Conservation (phyloP, 495 filamentous ascomycete species). For the Podospora fimiseda region DNA sequence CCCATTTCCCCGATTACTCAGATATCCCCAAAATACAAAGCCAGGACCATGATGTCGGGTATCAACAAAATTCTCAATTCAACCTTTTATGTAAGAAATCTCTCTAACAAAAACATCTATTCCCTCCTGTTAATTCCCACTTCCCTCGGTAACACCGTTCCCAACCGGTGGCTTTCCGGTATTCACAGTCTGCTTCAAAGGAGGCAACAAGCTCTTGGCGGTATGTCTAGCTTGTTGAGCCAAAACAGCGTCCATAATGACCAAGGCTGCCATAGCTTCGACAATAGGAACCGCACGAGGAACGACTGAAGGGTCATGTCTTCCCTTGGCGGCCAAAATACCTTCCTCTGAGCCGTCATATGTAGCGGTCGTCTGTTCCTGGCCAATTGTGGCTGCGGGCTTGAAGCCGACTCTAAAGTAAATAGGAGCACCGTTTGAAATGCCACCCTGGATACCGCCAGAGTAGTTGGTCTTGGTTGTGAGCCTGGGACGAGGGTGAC, state of each 20-base stretch:
- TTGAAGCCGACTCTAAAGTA: conserved; percentile 98
- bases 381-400: conserved; percentile 89
- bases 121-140: too few species aligned
- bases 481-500: conserved; percentile 46
- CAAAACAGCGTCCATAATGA: conserved; percentile 86
- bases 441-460: conserved; percentile 94
- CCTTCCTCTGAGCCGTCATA: conserved; percentile 69
- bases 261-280: conserved; percentile 89
- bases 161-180: conserved; percentile 16
- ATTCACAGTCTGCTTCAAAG: conserved; percentile 34
- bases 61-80: too few species aligned
- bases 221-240: conserved; percentile 70
- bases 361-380: conserved; percentile 77
- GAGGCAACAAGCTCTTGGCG: conserved; percentile 47
- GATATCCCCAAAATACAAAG: too few species aligned
- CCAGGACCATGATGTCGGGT: too few species aligned
- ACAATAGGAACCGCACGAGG: conserved; percentile 93
- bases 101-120: too few species aligned
- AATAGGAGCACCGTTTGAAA: conserved; percentile 88
- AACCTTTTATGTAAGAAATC: too few species aligned
- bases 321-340: conserved; percentile 82
- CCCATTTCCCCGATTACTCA: too few species aligned
- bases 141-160: conserved; percentile 24
- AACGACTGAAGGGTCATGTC: conserved; percentile 94
- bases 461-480: conserved; percentile 95